These are phyloP conservation scores for Geotrichum aggregatum DNA, from an alignment of 1,139 yeast species.

Conservation along the genomic window DNA sequence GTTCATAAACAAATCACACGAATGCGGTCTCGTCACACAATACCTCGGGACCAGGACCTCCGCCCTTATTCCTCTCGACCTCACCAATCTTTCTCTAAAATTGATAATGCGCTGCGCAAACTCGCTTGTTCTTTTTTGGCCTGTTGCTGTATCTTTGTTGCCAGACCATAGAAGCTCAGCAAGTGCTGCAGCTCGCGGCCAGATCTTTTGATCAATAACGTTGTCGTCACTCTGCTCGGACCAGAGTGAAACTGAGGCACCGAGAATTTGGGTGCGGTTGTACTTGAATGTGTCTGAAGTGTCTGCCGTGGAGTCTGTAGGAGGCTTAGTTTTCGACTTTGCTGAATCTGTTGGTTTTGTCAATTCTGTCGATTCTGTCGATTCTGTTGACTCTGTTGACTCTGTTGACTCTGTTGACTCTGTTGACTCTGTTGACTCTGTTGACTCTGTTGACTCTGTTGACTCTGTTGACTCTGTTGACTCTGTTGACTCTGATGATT, in stretches of 20 bases:
- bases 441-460: too few relatives aligned
- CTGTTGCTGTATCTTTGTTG: slow-evolving; percentile 37
- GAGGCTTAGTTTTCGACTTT: too few relatives aligned
- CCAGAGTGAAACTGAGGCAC: slow-evolving; percentile 50
- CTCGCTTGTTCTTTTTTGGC: slow-evolving; percentile 38
- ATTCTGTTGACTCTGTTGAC: too few relatives aligned
- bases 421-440: too few relatives aligned
- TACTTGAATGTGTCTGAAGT: background rate
- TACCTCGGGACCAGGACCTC: slow-evolving; percentile 45
- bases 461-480: too few relatives aligned
- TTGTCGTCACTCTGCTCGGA: slow-evolving; percentile 45
- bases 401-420: too few relatives aligned
- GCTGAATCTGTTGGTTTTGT: too few relatives aligned
- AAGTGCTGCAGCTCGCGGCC: slow-evolving; percentile 51
- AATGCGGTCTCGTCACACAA: slow-evolving; percentile 44
- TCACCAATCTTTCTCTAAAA: slow-evolving; percentile 45
- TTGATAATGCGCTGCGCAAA: slow-evolving; percentile 45
- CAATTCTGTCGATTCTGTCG: too few relatives aligned
- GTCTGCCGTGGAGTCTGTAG: too few relatives aligned
- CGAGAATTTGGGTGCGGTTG: slow-evolving; percentile 38
- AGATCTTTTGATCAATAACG: slow-evolving; percentile 43
- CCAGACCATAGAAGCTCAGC: slow-evolving; percentile 51
- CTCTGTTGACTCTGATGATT: too few relatives aligned
- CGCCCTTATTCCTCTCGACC: slow-evolving; percentile 41
- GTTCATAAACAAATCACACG: slow-evolving; percentile 38